Evolutionary conservation across 1,284 basidiomycete species (phyloP).

Genomic region (Ceratobasidium sp.): DNA sequence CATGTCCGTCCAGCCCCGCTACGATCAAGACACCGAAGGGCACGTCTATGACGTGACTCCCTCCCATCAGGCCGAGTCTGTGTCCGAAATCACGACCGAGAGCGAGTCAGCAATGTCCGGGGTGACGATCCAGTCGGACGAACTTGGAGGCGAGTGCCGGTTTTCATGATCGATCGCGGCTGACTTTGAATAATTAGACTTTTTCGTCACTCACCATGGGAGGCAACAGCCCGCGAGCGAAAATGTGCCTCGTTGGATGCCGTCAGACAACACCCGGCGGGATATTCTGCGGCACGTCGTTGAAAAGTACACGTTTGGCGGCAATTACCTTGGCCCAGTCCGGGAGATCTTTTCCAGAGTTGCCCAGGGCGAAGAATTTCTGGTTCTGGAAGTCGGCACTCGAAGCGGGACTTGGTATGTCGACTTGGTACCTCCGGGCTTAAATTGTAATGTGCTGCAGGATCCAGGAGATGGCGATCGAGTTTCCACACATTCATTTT

Average conservation of each 20-base stretch:
- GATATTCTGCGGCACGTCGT: not conserved
- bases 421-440: not conserved
- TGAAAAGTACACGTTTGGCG: not conserved
- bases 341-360: not conserved
- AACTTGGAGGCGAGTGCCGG: not conserved
- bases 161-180: not conserved
- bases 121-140: not conserved
- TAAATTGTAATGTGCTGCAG: not conserved
- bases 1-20: too few relatives aligned
- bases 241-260: not conserved
- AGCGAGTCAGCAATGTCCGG: not conserved
- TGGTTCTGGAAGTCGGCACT: not conserved
- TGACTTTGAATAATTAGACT: not conserved
- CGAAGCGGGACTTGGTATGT: not conserved
- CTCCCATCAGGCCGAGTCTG: too few relatives aligned
- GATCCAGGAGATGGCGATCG: slow-evolving; percentile 10
- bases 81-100: too few relatives aligned
- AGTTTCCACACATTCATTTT: slow-evolving; percentile 22
- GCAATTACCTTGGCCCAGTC: slow-evolving; percentile 5
- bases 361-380: not conserved
- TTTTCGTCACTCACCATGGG: slow-evolving; percentile 6
- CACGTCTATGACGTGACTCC: not conserved
- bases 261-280: slow-evolving; percentile 15
- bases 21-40: slow-evolving; percentile 5
- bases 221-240: not conserved